Base-by-base conservation (phyloP, 2,329 filamentous ascomycete genomes). In the Xylariaceae sp. region DNA sequence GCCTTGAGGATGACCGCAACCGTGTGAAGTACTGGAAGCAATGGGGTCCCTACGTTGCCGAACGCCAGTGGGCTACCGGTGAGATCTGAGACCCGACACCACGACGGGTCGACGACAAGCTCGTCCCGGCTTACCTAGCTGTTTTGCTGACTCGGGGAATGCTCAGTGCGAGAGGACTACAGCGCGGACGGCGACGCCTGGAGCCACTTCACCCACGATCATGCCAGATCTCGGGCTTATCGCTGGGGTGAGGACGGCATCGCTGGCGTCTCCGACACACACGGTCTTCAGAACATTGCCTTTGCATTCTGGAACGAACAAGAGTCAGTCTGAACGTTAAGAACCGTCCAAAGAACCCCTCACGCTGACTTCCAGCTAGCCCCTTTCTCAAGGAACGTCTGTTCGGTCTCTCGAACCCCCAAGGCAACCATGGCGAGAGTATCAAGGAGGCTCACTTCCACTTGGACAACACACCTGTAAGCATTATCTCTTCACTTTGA, bases 291-390 rank as follows among this genome's bases (percentile, higher is more conserved):
- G 75, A 96, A 97, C 74, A 88, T 97, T 74, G 90, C 89, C 2
- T 97, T 97, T 79, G 86, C 91, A 55, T 97, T 97, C 74, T 97
- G 93, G 93, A 97, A 97, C 73, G 92, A 92, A 74, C 86, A 97
- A 78, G 93, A 97, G 92, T 96, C 59, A 34, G 75, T 69, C 34
- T 30, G 39, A 52, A 54, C 56, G 35, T 53, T n/a, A 35, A 48
- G 9, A 7, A 55, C 30, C 15, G 13, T 23, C 34, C 23, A 42
- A 42, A 48, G 48, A 30, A 30, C 23, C 23, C 37, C 59, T 45
- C 51, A 15, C 60, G 61, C 78, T 85, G 72, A 84, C 72, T 55
- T 51, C 23, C 44, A 3, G 17, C 17, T 67, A 96, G 92, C 74
- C 88, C 91, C 58, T 96, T 93, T 72, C 81, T 97, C 68, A 97